A percentile compares a stretch with the other conserved stretches of the same genome.
phyloP scores from a whole-genome alignment of 1,139 yeast species.

The Magnusiomyces ingens region DNA sequence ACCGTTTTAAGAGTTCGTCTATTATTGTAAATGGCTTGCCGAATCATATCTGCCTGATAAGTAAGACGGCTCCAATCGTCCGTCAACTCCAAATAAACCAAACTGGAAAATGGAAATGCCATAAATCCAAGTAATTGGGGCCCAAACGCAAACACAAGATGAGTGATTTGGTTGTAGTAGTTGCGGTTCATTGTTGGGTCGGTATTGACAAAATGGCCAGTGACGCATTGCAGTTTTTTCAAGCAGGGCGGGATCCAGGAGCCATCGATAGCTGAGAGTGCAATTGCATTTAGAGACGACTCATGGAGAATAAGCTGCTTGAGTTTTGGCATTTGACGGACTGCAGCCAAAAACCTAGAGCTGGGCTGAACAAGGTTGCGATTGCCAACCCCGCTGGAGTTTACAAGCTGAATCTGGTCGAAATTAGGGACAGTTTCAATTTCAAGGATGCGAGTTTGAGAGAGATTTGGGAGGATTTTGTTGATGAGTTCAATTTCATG shows the following conservation, averaged over 20 bases:
- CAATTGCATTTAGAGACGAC: not conserved
- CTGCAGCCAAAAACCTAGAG: no score
- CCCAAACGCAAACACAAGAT: not conserved
- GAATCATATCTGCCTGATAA: not conserved
- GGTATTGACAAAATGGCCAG: not conserved
- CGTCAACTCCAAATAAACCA: not conserved
- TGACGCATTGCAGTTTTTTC: not conserved
- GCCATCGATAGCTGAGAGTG: not conserved
- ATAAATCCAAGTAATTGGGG: not conserved
- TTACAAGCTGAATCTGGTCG: no score
- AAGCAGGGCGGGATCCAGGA: not conserved
- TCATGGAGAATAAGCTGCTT: not conserved
- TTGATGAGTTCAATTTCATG: not conserved
- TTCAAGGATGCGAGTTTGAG: not conserved
- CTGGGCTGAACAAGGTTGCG: no score
- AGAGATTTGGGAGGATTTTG: not conserved
- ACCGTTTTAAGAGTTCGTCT: not conserved
- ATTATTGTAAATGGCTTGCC: not conserved
- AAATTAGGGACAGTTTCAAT: not conserved
- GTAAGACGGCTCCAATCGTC: not conserved
- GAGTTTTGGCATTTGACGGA: no score
- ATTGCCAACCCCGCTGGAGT: no score
- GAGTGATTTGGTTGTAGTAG: not conserved
- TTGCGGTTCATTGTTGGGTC: not conserved
- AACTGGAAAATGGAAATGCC: not conserved